phyloP scores from a whole-genome alignment of 768 basidiomycete genomes.

The Gloeophyllum trabeum region DNA sequence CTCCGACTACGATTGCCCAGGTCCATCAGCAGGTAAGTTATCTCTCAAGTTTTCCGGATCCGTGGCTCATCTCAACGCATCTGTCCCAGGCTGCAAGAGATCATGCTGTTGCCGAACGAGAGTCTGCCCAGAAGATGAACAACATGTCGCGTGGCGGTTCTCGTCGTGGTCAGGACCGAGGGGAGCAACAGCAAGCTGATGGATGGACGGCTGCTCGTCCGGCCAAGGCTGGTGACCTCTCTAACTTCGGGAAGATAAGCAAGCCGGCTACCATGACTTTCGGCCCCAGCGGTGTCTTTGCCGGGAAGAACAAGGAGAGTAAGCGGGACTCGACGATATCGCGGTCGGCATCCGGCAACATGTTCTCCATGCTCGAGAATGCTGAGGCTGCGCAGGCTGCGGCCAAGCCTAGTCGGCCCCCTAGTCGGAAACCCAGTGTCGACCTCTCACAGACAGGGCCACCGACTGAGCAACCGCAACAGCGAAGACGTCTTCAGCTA shows the following conservation, averaged over 20 bases:
- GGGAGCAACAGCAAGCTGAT: slow-evolving; percentile 52
- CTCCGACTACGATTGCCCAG: slow-evolving; percentile 81
- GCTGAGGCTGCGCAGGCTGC: slow-evolving; percentile 25
- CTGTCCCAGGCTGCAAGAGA: too few relatives aligned
- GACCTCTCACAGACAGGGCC: slow-evolving; percentile 33
- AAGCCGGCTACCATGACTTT: slow-evolving; percentile 55
- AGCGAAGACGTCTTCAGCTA: slow-evolving; percentile 65
- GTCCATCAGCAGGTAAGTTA: slow-evolving; percentile 76
- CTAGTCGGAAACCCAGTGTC: slow-evolving; percentile 38
- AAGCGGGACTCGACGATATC: slow-evolving; percentile 57
- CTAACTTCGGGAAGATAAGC: slow-evolving; percentile 81
- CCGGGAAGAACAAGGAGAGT: slow-evolving; percentile 57
- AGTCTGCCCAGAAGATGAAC: too few relatives aligned
- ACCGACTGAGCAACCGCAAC: slow-evolving; percentile 27
- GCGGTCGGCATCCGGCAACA: slow-evolving; percentile 75
- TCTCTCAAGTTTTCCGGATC: too few relatives aligned
- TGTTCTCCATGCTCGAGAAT: slow-evolving; percentile 56
- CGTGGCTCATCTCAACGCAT: too few relatives aligned
- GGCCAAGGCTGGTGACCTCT: slow-evolving; percentile 76
- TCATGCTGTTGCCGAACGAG: too few relatives aligned
- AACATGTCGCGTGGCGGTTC: slow-evolving; percentile 71
- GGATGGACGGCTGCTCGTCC: slow-evolving; percentile 68
- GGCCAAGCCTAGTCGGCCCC: slow-evolving; percentile 38
- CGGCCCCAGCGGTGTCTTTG: slow-evolving; percentile 79
- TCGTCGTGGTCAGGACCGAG: slow-evolving; percentile 68